phyloP scores from a whole-genome alignment of 306 rosid genomes.

The Parietaria judaica region DNA sequence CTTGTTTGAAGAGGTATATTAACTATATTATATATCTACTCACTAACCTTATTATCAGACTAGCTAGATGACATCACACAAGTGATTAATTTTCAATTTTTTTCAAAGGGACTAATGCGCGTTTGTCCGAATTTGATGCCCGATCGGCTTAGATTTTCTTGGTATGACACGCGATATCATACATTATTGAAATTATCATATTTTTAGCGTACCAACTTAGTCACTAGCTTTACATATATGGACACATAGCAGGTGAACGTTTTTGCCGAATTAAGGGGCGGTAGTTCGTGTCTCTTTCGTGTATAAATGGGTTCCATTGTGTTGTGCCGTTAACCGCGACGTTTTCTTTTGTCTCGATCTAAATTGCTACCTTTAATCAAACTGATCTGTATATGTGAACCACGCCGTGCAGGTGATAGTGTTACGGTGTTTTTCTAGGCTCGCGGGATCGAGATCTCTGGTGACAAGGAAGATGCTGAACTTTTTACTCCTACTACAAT shows the following conservation, averaged over 20 bases:
- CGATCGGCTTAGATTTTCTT: background rate
- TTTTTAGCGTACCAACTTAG: no score
- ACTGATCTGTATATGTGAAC: background rate
- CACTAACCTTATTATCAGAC: background rate
- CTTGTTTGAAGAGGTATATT: background rate
- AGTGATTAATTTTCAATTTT: no score
- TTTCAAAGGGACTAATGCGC: background rate
- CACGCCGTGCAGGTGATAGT: conserved; percentile 15
- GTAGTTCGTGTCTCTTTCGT: no score
- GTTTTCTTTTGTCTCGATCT: no score
- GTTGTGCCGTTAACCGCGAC: background rate
- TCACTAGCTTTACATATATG: no score
- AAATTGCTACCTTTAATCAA: background rate
- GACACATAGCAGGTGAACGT: no score
- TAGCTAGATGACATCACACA: background rate
- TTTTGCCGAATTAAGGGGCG: background rate
- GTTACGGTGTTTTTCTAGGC: conserved; percentile 9
- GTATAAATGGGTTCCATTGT: background rate
- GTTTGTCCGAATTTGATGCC: background rate
- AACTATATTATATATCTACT: background rate
- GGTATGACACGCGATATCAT: no score
- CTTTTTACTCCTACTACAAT: conserved; percentile 25
- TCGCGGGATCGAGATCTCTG: conserved; percentile 21
- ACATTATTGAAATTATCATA: no score
- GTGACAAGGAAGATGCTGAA: conserved; percentile 10